Base-by-base conservation (phyloP, 345 rosid species). In the Carallia brachiata region DNA sequence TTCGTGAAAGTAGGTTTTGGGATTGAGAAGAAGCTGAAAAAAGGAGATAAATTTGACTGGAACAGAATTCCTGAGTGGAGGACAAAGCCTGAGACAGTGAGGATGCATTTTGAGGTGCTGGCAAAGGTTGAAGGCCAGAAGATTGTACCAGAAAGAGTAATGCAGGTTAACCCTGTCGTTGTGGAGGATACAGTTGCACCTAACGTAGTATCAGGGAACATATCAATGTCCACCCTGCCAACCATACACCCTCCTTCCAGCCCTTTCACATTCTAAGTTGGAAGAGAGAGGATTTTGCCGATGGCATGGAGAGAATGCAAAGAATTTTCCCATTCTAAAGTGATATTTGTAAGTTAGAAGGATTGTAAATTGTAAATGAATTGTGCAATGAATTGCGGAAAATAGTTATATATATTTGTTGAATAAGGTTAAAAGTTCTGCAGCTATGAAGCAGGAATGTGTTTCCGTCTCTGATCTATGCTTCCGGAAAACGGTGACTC, bases 21-120 rank as follows among this genome's bases (percentile, higher is more conserved):
- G 18, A 84, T 90, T 3, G 99, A 90, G 81, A 92, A 77, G 90
- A 87, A 80, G 81, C 61, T 95, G 81, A 90, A 85, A 72, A 84
- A 83, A 78, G 83, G 79, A 6, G 94, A 81, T 32, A 79, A 62
- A 0, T 4, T 63, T 47, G 72, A 75, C 48, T 77, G 63, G 77
- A 78, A 78, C 63, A 83, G 70, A 44, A 78, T 87, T 31, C 96
- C 97, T 0, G 87, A 53, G 28, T 92, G 99, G 99, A 80, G 97
- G 80, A 84, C 98, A 1, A 92, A 86, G 75, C 99, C 98, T 0
- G 86, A 89, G 73, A 79, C 81, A 0, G 75, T 81, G 74, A 83
- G 73, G 67, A 86, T 92, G 93, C 92, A 86, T 76, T 92, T 92
- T 53, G 98, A 95, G 83, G 99, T 95, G 37, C 81, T 95, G 62